Conservation (phyloP, 257 asterid genomes). For the Echites panduratus region DNA sequence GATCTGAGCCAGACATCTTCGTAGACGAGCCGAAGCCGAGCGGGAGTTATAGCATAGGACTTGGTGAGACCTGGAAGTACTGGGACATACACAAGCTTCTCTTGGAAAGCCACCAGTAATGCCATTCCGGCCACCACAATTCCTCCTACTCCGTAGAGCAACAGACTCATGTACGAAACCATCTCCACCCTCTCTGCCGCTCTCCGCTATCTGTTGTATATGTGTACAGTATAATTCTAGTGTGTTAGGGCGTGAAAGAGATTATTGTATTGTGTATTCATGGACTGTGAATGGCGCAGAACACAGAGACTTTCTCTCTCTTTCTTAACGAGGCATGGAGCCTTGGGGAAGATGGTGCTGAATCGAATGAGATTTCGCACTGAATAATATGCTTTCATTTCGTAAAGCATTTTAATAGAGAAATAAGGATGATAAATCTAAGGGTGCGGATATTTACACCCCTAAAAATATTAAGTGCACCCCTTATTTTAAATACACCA, state of each 20-base stretch:
- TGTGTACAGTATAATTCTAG: background rate
- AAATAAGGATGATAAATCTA: no score
- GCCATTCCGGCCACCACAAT: constrained; percentile 93
- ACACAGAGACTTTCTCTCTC: constrained; percentile 1
- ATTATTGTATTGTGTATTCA: background rate
- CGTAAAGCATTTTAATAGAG: no score
- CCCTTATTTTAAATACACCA: no score
- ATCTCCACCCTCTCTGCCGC: constrained; percentile 20
- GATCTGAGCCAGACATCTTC: constrained; percentile 99
- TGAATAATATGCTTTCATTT: no score
- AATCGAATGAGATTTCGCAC: no score
- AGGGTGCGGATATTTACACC: no score
- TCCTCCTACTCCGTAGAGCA: constrained; percentile 86
- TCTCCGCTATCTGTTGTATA: background rate
- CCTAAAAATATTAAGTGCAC: no score
- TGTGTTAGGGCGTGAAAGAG: background rate
- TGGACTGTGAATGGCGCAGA: background rate
- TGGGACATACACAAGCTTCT: constrained; percentile 91
- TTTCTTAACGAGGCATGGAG: background rate
- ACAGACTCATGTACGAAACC: constrained; percentile 68
- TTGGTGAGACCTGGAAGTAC: constrained; percentile 88
- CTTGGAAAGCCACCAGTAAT: constrained; percentile 87
- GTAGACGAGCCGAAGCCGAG: constrained; percentile 68
- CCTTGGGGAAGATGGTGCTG: background rate
- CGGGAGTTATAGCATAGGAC: constrained; percentile 89